Percentiles rank a stretch among this genome's conserved stretches.
Conservation (phyloP, 345 rosid species). For the Barbarea vulgaris region DNA sequence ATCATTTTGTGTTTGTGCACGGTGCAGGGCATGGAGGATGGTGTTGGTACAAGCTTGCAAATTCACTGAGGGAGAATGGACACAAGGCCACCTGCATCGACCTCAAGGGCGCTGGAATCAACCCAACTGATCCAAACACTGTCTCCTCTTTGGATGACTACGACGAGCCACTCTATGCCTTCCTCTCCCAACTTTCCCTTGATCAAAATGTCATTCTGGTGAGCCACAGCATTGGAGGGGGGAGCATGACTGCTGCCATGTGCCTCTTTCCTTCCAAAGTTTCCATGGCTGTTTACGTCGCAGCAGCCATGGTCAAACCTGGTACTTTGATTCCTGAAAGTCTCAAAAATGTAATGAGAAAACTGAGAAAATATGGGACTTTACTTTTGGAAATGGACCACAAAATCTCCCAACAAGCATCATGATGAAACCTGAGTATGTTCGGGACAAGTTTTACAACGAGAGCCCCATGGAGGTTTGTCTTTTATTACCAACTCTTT, state of each 20-base stretch:
- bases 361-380: conserved; percentile 36
- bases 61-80: conserved; percentile 40
- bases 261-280: conserved; percentile 42
- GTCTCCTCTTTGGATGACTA: conserved; percentile 46
- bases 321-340: conserved; percentile 26
- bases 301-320: conserved; percentile 51
- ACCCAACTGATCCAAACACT: conserved; percentile 45
- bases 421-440: conserved; percentile 42
- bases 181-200: conserved; percentile 41
- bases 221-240: conserved; percentile 56
- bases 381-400: conserved; percentile 40
- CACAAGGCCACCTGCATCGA: conserved; percentile 52
- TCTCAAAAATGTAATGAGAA: conserved; percentile 29
- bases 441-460: conserved; percentile 35
- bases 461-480: conserved; percentile 47
- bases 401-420: conserved; percentile 45
- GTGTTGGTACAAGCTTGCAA: conserved; percentile 60
- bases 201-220: conserved; percentile 51
- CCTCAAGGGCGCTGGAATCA: conserved; percentile 50
- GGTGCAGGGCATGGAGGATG: conserved; percentile 56
- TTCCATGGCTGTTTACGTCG: conserved; percentile 49
- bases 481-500: conserved; percentile 1
- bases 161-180: conserved; percentile 44
- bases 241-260: conserved; percentile 49
- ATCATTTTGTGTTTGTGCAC: conserved; percentile 50